Evolutionary conservation across 1,139 yeast species (phyloP).

Genomic region (Candida gigantensis): DNA sequence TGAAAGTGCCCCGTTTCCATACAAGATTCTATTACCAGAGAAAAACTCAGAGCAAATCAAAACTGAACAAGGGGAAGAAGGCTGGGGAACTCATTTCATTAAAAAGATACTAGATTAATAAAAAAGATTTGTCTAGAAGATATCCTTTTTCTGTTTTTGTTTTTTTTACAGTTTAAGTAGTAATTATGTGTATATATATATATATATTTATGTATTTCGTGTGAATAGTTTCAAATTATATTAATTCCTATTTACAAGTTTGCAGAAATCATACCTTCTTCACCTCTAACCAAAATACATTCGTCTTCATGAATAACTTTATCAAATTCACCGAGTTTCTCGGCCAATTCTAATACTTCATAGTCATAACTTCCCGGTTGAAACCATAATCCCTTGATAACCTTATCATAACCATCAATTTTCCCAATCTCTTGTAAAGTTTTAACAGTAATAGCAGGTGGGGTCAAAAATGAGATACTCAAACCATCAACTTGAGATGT

Average conservation of each 20-base stretch:
- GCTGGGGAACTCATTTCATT: slow-evolving; percentile 54
- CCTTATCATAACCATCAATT: slow-evolving; percentile 28
- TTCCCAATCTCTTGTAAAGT: slow-evolving; percentile 46
- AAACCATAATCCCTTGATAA: slow-evolving; percentile 69
- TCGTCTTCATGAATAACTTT: slow-evolving; percentile 58
- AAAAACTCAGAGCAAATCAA: slow-evolving; percentile 1
- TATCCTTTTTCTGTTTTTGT: too few species aligned
- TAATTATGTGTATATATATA: slow-evolving; percentile 5
- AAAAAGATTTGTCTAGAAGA: background rate
- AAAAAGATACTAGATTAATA: slow-evolving; percentile 43
- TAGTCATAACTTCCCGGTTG: slow-evolving; percentile 77
- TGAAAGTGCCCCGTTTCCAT: slow-evolving; percentile 70
- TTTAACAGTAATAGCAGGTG: slow-evolving; percentile 58
- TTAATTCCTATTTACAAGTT: slow-evolving; percentile 18
- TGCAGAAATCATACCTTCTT: slow-evolving; percentile 45
- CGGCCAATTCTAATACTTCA: slow-evolving; percentile 47
- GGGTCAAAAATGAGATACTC: slow-evolving; percentile 69
- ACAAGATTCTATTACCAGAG: slow-evolving; percentile 31
- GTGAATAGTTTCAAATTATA: slow-evolving; percentile 1
- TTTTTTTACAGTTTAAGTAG: background rate
- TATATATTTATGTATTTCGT: slow-evolving; percentile 2
- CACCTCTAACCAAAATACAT: slow-evolving; percentile 74
- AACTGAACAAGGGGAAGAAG: slow-evolving; percentile 25
- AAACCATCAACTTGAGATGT: slow-evolving; percentile 41
- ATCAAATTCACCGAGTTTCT: slow-evolving; percentile 42